Evolutionary conservation across 352 stramenopile genomes (phyloP).

Genomic region (Globisporangium nunn): DNA sequence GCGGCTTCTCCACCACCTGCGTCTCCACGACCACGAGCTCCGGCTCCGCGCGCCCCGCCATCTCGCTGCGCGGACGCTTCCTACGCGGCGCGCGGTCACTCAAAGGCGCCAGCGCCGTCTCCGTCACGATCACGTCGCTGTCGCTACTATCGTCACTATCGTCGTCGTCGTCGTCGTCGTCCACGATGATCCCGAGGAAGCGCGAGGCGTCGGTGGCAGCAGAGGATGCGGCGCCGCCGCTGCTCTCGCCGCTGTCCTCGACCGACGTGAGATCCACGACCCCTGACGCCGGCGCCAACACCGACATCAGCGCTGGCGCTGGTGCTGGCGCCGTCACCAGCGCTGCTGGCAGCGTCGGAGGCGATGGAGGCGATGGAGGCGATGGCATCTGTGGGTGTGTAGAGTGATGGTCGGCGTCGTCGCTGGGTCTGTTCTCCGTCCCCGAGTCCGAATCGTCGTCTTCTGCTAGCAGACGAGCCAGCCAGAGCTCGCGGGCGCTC

Average conservation of each 20-base stretch:
- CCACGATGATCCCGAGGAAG: conserved; percentile 8
- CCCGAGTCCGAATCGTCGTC: conserved; percentile 19
- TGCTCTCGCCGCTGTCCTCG: conserved; percentile 2
- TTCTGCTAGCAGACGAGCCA: conserved; percentile 9
- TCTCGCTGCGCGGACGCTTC: conserved; percentile 14
- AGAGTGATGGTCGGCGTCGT: neutral
- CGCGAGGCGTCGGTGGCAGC: neutral
- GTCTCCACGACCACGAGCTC: conserved; percentile 7
- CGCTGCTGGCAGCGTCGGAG: neutral
- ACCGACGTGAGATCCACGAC: conserved; percentile 9
- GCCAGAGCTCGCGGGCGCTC: conserved; percentile 1
- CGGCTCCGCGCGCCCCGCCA: neutral
- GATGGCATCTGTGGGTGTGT: neutral
- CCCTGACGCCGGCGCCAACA: neutral
- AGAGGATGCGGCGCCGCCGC: neutral
- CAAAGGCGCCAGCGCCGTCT: neutral
- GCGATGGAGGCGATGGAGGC: neutral
- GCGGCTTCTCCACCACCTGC: conserved; percentile 24
- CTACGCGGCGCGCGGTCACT: too few relatives aligned
- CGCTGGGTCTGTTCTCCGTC: neutral
- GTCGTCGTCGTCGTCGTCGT: conserved; percentile 6
- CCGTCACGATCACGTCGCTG: neutral
- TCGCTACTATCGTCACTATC: neutral
- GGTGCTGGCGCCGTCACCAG: neutral
- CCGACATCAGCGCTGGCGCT: too few relatives aligned